Evolutionary conservation across 2,329 filamentous ascomycete species (phyloP), one percentile per base, ranked within the genome.

Genomic region (Colletotrichum scovillei): DNA sequence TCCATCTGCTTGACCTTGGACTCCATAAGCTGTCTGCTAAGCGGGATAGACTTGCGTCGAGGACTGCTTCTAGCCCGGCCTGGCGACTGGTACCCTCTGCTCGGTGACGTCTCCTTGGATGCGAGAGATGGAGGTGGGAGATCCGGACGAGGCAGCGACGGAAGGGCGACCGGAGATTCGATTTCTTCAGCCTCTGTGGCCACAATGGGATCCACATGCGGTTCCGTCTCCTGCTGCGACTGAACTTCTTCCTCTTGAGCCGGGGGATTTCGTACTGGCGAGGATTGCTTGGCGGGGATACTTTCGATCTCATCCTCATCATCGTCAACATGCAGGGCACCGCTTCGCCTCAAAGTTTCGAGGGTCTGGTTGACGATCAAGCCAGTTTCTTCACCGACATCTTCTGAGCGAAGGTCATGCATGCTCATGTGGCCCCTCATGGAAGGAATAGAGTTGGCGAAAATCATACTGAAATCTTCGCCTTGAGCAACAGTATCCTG

Each of bases 381-480:
- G 67, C 86, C 90, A 0, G 89, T 90, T 38, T 86, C 86, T 22
- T 91, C 88, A 4, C 88, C 89, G 74, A 90, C 83, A 35, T 89
- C 87, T 9, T 84, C 81, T 4, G 83, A 79, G 1, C 78, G 76
- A 2, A 81, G 80, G 3, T 80, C 78, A 28, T 81, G 79, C n/a
- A 78, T 76, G 72, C 79, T 82, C 68, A 84, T 80, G 46, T 83
- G 83, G 1, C 81, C 83, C 46, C 86, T 85, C 67, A 90, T 81
- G 0, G 88, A 88, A 2, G 86, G 87, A 22, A 91, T 81, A 2
- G 88, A 88, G 58, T 88, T 85, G 73, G 89, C 84, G 38, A 88
- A 88, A 69, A 90, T 90, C 88, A 90, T 90, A 77, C 88, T 90
- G 74, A 90, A 90, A 52, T 88, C 87, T 73, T 90, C 88, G 19